Evolutionary conservation across 2,329 filamentous ascomycete species (phyloP).

Genomic region (Penicillium polonicum): DNA sequence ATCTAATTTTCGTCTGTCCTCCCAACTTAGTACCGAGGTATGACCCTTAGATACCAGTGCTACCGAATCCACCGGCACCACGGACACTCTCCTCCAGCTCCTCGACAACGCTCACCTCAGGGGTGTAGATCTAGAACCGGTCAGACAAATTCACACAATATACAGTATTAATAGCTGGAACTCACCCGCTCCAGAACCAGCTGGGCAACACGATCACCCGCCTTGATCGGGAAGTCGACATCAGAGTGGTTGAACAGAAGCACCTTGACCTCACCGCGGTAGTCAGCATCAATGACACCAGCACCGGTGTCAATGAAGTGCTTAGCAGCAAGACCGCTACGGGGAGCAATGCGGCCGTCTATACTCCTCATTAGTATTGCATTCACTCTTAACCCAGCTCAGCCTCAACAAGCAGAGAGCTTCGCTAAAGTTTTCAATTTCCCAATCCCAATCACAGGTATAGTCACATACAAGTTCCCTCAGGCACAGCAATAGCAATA

Average conservation of each 20-base stretch:
- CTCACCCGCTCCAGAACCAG: constrained; percentile 79
- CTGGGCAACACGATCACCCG: constrained; percentile 90
- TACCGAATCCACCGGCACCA: constrained; percentile 87
- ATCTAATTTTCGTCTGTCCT: constrained; percentile 3
- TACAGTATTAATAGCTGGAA: constrained; percentile 2
- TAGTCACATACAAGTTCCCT: constrained; percentile 72
- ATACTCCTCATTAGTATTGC: constrained; percentile 3
- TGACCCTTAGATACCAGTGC: constrained; percentile 61
- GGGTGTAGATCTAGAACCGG: constrained; percentile 70
- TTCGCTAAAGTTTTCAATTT: background rate
- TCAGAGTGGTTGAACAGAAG: constrained; percentile 92
- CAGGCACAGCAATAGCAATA: constrained; percentile 85
- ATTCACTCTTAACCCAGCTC: background rate
- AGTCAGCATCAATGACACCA: constrained; percentile 96
- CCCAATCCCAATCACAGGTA: background rate
- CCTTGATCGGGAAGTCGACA: constrained; percentile 73
- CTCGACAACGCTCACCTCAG: constrained; percentile 84
- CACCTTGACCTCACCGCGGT: constrained; percentile 90
- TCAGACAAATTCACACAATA: constrained; percentile 4
- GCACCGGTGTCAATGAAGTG: constrained; percentile 95
- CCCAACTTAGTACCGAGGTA: background rate
- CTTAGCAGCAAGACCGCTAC: constrained; percentile 87
- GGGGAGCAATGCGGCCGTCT: constrained; percentile 88
- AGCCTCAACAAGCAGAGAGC: background rate
- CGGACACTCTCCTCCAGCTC: constrained; percentile 87